These are phyloP conservation scores for Skeletonema potamos DNA, from an alignment of 108 stramenopile genomes.

Conservation along the genomic window DNA sequence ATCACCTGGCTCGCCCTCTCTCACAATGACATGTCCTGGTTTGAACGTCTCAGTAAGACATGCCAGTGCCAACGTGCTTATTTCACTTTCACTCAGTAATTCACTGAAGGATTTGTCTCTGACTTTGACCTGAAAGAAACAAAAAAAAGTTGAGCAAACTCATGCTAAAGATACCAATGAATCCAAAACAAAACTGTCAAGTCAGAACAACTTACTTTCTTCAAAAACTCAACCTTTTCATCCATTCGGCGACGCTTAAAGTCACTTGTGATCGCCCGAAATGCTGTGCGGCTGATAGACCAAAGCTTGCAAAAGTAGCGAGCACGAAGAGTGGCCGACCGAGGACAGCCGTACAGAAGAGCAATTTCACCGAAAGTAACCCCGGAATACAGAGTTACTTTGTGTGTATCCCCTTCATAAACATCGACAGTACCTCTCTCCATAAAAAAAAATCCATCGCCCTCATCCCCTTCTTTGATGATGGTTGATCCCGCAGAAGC, in stretches of 20 bases:
- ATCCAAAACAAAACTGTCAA: conserved; percentile 36
- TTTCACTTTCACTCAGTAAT: conserved; percentile 36
- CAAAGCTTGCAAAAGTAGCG: conserved; percentile 54
- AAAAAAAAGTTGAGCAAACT: conserved; percentile 49
- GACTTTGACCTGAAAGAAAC: conserved; percentile 43
- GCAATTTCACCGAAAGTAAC: conserved; percentile 84
- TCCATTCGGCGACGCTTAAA: conserved; percentile 44
- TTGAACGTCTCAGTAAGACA: conserved; percentile 23
- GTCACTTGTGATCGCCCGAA: conserved; percentile 51
- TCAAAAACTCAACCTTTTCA: conserved; percentile 50
- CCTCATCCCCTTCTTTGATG: conserved; percentile 65
- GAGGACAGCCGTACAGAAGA: conserved; percentile 77
- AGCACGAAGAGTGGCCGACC: conserved; percentile 70
- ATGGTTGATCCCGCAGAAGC: conserved; percentile 35
- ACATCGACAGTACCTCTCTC: conserved; percentile 60
- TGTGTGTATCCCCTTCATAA: conserved; percentile 30
- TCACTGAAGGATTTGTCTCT: conserved; percentile 46
- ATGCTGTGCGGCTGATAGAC: conserved; percentile 58
- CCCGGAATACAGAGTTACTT: conserved; percentile 26
- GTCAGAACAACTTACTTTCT: conserved; percentile 52
- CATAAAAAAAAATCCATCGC: conserved; percentile 69
- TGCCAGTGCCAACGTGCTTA: conserved; percentile 35
- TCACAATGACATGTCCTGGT: conserved; percentile 38
- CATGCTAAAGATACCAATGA: conserved; percentile 55
- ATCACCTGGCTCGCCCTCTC: conserved; percentile 53